phyloP scores from a whole-genome alignment of 2,329 filamentous ascomycete species.

The Exophiala sp. region DNA sequence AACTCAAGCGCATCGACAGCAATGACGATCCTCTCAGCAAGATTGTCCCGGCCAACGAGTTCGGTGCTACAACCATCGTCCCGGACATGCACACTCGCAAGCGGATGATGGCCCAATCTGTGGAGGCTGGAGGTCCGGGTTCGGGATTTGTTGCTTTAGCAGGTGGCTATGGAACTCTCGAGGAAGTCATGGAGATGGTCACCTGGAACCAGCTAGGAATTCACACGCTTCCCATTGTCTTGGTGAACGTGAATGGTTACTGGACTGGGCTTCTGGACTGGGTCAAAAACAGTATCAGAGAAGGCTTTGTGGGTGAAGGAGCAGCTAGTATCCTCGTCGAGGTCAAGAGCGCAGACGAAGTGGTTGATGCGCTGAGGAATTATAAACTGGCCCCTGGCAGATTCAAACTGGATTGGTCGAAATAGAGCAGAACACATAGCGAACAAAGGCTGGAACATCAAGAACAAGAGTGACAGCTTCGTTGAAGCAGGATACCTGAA shows the following conservation, averaged over 20 bases:
- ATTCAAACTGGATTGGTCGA: constrained; percentile 76
- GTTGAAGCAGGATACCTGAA: constrained; percentile 2
- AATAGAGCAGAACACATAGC: constrained; percentile 43
- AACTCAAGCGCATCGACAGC: constrained; percentile 24
- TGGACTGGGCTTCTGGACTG: constrained; percentile 82
- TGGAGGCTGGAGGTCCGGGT: constrained; percentile 72
- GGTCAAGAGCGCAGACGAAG: constrained; percentile 64
- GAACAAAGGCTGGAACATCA: neutral
- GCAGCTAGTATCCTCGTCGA: constrained; percentile 75
- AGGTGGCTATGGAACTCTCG: constrained; percentile 89
- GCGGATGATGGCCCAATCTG: constrained; percentile 83
- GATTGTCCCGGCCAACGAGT: constrained; percentile 45
- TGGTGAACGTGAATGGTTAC: constrained; percentile 84
- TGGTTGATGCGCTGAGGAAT: constrained; percentile 61
- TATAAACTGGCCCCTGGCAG: constrained; percentile 72
- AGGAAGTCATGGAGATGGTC: constrained; percentile 94
- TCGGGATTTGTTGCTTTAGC: constrained; percentile 83
- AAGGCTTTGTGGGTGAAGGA: constrained; percentile 67
- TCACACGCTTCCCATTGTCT: constrained; percentile 69
- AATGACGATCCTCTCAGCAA: constrained; percentile 28
- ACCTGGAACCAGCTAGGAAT: constrained; percentile 95
- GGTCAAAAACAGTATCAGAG: constrained; percentile 67
- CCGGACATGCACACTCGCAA: constrained; percentile 96
- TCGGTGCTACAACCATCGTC: constrained; percentile 81
- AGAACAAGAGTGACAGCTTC: neutral